Base-by-base conservation (phyloP, 1,284 basidiomycete genomes). In the Fomes fomentarius region DNA sequence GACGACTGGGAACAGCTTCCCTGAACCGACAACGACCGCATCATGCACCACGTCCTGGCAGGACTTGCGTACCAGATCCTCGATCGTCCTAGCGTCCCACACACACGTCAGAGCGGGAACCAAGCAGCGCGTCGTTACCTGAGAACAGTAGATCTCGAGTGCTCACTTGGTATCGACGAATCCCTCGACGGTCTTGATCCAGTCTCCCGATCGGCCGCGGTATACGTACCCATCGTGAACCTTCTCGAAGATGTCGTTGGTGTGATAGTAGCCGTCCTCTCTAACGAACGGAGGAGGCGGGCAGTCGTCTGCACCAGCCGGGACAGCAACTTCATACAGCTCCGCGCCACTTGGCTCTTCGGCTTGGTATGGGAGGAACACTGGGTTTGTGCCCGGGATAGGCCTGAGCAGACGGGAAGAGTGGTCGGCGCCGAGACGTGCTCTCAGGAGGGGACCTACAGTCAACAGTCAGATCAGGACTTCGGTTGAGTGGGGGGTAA, bases 161-260 rank as follows among this genome's bases (percentile, higher is more conserved):
- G n/a, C 15, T 46, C 53, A 61, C 60, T 54, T 54, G 8, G 60
- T 61, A 39, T 61, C 56, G 19, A 43, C 38, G 47, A 58, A 56
- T 17, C 60, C 56, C 19, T 24, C 28, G 15, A 55, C 28, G 33
- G 55, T 50, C 51, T 58, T 58, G 56, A 61, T 54, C 56, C 60
- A 58, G 45, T 61, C 60, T 12, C 54, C 56, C 1, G 47, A 44
- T n/a, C 56, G 60, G 2, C 59, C 59, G 28, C 53, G 53, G 44
- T 61, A 54, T 3, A 56, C 38, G 47, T 50, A 61, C 9, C 59
- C 56, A 33, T 50, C 52, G 1, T 42, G 49, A 33, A 60, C 46
- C n/a, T 38, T 25, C 44, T 51, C 55, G 59, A 61, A 61, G n/a
- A 61, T 25, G 31, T 61, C 59, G 22, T 54, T 50, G 11, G 56